A percentile compares a stretch with the other conserved stretches of the same genome.
Conservation (phyloP, 176 grass and related monocot genomes). For the Zoysia japonica region DNA sequence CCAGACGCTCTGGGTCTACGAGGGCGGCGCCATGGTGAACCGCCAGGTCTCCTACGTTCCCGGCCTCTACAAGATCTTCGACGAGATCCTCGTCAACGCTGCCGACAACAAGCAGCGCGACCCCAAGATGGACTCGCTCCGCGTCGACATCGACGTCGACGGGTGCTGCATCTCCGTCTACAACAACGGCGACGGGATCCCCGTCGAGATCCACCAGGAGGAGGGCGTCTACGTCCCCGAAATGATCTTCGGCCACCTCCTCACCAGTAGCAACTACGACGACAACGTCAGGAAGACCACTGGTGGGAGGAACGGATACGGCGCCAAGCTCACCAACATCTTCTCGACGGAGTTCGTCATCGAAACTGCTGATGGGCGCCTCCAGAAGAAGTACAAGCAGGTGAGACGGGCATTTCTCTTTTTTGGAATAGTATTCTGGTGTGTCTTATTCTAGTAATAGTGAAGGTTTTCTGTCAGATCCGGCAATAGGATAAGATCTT, state of each 20-base stretch:
- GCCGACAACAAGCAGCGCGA: slow-evolving; percentile 99
- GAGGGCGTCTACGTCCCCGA: slow-evolving; percentile 91
- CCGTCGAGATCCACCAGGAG: slow-evolving; percentile 87
- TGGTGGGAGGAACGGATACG: slow-evolving; percentile 92
- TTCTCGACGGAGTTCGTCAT: slow-evolving; percentile 96
- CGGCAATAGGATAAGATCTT: neutral
- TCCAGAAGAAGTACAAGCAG: slow-evolving; percentile 85
- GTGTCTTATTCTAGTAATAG: neutral
- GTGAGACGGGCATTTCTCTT: slow-evolving; percentile 19
- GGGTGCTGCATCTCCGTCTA: slow-evolving; percentile 68
- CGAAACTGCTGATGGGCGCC: slow-evolving; percentile 68
- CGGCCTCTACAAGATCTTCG: slow-evolving; percentile 96
- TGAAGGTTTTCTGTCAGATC: neutral
- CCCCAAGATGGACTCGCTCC: slow-evolving; percentile 71
- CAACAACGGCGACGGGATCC: slow-evolving; percentile 85
- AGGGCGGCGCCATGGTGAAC: slow-evolving; percentile 57
- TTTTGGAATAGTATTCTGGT: neutral
- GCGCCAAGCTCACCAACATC: slow-evolving; percentile 93
- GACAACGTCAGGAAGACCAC: slow-evolving; percentile 90
- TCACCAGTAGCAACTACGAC: slow-evolving; percentile 96
- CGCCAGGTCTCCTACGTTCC: slow-evolving; percentile 75
- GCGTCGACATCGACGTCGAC: slow-evolving; percentile 69
- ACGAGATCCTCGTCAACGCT: slow-evolving; percentile 97
- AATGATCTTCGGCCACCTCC: slow-evolving; percentile 93
- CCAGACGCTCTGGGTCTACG: slow-evolving; percentile 75